phyloP scores from a whole-genome alignment of 306 rosid genomes.

The Quercus aquifolioides region DNA sequence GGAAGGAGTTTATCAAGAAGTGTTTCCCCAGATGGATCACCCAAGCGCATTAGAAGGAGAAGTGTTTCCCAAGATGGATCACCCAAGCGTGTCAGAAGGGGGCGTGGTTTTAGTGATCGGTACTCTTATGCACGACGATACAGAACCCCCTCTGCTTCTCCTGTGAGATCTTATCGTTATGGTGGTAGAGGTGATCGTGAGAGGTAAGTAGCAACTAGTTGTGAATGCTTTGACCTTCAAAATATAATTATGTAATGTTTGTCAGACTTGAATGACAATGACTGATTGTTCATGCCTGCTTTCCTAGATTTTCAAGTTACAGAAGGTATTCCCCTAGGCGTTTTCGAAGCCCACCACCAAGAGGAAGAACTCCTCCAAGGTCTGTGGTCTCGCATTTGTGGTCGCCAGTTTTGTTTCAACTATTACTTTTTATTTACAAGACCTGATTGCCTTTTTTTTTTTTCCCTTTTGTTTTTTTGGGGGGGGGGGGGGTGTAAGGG shows the following conservation, averaged over 20 bases:
- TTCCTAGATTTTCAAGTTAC: conserved; percentile 63
- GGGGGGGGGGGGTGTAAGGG: too few species aligned
- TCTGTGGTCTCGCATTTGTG: conserved; percentile 12
- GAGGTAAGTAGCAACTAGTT: conserved; percentile 39
- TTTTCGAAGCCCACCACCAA: conserved; percentile 78
- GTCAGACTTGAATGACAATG: neutral
- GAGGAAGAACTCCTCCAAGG: conserved; percentile 88
- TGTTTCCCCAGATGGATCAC: conserved; percentile 77
- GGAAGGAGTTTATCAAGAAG: conserved; percentile 82
- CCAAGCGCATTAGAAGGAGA: conserved; percentile 88
- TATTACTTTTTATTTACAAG: too few species aligned
- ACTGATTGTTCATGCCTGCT: neutral
- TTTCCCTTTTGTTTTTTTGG: too few species aligned
- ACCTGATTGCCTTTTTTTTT: too few species aligned
- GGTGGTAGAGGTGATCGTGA: conserved; percentile 83
- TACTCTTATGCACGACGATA: conserved; percentile 94
- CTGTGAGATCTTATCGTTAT: conserved; percentile 81
- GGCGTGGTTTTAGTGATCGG: conserved; percentile 92
- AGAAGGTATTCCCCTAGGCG: conserved; percentile 95
- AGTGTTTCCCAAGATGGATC: conserved; percentile 82
- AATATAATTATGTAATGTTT: neutral
- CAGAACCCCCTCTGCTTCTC: conserved; percentile 86
- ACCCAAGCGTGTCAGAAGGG: conserved; percentile 92
- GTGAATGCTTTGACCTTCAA: neutral
- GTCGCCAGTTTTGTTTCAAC: neutral